Evolutionary conservation across 2,329 filamentous ascomycete genomes (phyloP), one percentile per base, ranked within the genome.

Genomic region (Lecanosticta acicola): DNA sequence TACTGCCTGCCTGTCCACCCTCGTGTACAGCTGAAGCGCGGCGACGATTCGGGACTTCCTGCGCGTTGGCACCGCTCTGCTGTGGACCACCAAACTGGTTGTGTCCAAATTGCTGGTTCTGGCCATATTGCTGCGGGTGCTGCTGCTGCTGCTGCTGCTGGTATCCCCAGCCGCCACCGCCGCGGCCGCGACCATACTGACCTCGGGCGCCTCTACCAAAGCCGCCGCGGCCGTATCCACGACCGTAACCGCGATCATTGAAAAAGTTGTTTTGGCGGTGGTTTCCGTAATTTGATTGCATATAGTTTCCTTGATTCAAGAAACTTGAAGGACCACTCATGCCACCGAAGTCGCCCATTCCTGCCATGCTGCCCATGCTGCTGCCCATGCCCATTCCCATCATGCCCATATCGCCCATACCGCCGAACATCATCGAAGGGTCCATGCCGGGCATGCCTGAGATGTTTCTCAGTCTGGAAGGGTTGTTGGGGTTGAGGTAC

Each of bases 401-500:
- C 80, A 73, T 81, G 34, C 79, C 77, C 85, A 91, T 87, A 69
- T 61, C 64, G 52, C 79, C 84, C 83, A 87, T 86, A 69, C 85
- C 85, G 71, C 79, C 79, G 68, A 81, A 87, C 83, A 89, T 87
- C 76, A 78, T 83, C 66, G 85, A 80, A 50, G 82, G 81, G 75
- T 90, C 85, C 87, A 94, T 93, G 68, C 78, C 78, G 84, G 84
- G 73, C 84, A 93, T 90, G 63, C 81, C 85, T 39, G 38, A 29
- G 19, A 24, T 36, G 37, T 44, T 38, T 45, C 46, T 59, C 47
- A 54, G 48, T 32, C 32, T 42, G 29, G 68, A 58, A 62, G 64
- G 37, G 41, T 14, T 37, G 32, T 46, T 45, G 37, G 40, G 38
- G 33, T 21, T 29, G 32, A 24, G 21, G 24, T 36, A 75, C 86